These are phyloP conservation scores for Phaeotremella fagi DNA, from an alignment of 768 basidiomycete species.

Conservation along the genomic window DNA sequence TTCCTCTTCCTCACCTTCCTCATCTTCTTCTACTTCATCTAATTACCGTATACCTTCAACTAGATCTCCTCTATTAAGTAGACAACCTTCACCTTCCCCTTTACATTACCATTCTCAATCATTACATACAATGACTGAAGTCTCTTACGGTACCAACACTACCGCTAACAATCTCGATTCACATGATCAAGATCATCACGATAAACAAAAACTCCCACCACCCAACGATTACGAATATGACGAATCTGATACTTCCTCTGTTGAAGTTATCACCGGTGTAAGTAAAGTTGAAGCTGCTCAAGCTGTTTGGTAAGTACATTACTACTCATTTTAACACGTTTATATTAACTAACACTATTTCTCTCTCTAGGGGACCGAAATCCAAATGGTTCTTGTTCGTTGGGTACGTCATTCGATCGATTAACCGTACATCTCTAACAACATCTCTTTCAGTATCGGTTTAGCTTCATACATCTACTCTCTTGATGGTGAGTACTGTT, in stretches of 20 bases:
- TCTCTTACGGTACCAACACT: not conserved
- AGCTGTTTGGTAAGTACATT: slow-evolving; percentile 30
- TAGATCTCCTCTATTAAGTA: too few species aligned
- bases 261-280: slow-evolving; percentile 25
- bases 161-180: not conserved
- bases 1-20: too few species aligned
- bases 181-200: not conserved
- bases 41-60: too few species aligned
- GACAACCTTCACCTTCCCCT: not conserved
- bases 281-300: slow-evolving; percentile 36
- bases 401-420: slow-evolving; percentile 50
- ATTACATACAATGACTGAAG: not conserved
- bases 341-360: slow-evolving; percentile 52
- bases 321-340: not conserved
- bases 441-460: slow-evolving; percentile 53
- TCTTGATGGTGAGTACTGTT: slow-evolving; percentile 54
- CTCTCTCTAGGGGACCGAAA: slow-evolving; percentile 50
- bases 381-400: slow-evolving; percentile 61
- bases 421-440: not conserved
- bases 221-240: slow-evolving; percentile 6
- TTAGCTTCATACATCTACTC: slow-evolving; percentile 74
- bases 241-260: slow-evolving; percentile 3
- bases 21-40: too few species aligned
- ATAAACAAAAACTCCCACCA: not conserved
- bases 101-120: not conserved